Percentiles rank a stretch among this genome's conserved stretches.
phyloP scores from a whole-genome alignment of 345 rosid species.

The Linum usitatissimum region DNA sequence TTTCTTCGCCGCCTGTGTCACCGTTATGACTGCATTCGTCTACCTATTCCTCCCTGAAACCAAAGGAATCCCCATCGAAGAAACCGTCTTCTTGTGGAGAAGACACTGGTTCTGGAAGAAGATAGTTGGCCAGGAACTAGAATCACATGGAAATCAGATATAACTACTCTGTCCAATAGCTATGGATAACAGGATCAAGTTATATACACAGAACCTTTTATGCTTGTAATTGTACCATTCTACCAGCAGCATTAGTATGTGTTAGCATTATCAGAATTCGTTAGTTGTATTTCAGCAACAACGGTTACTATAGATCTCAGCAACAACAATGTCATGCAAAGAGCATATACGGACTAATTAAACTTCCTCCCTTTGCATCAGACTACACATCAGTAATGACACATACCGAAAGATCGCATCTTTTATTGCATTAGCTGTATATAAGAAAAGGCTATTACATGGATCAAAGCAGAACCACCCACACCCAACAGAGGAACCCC shows the following conservation, averaged over 20 bases:
- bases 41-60: conserved; percentile 69
- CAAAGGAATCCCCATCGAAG: conserved; percentile 89
- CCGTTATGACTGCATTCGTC: conserved; percentile 75
- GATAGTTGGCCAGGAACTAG: conserved; percentile 32
- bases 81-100: conserved; percentile 74
- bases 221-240: not conserved
- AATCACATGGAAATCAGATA: conserved; percentile 13
- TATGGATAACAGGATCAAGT: not conserved
- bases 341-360: too few relatives aligned
- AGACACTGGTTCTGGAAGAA: conserved; percentile 94
- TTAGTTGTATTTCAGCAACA: too few relatives aligned
- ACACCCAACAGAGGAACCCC: not conserved
- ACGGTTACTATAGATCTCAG: too few relatives aligned
- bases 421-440: not conserved
- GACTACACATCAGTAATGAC: too few relatives aligned
- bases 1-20: conserved; percentile 74
- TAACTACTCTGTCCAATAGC: not conserved
- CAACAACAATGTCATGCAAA: too few relatives aligned
- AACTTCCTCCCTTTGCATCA: too few relatives aligned
- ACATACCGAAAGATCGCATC: not conserved
- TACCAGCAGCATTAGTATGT: too few relatives aligned
- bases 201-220: too few relatives aligned
- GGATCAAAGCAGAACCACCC: not conserved
- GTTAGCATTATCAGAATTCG: too few relatives aligned
- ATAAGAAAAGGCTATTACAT: not conserved